A percentile compares a stretch with the other conserved stretches of the same genome.
Conservation (phyloP, 108 stramenopile genomes). For the Epithemia pelagica region DNA sequence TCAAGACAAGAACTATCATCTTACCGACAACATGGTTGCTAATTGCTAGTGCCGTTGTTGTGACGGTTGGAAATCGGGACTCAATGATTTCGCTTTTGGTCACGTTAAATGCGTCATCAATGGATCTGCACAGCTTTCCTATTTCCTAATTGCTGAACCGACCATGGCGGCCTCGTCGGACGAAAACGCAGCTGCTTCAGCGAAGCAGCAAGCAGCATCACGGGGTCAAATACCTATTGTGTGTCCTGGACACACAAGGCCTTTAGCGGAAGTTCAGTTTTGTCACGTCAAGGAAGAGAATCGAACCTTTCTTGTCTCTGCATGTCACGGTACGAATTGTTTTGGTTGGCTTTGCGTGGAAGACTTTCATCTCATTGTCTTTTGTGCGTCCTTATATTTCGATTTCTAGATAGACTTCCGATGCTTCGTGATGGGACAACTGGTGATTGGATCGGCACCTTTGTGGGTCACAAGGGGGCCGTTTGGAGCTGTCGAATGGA, state of each 20-base stretch:
- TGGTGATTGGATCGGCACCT: constrained; percentile 99
- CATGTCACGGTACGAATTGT: constrained; percentile 51
- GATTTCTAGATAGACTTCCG: constrained; percentile 60
- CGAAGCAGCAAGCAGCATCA: not conserved
- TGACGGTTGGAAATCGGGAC: no score
- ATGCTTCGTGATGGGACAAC: constrained; percentile 93
- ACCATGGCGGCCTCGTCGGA: not conserved
- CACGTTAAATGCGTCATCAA: no score
- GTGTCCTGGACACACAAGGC: constrained; percentile 91
- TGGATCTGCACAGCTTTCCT: no score
- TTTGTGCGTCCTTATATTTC: no score
- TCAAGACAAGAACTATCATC: no score
- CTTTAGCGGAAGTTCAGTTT: constrained; percentile 86
- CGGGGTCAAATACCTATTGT: constrained; percentile 78
- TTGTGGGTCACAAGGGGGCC: constrained; percentile 98
- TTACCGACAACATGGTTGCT: no score
- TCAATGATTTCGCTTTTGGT: no score
- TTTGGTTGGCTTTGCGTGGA: not conserved
- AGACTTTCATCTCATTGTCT: no score
- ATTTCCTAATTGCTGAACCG: no score
- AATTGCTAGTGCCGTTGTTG: no score
- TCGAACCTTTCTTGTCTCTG: constrained; percentile 66
- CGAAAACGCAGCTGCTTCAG: not conserved
- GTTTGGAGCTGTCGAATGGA: constrained; percentile 96
- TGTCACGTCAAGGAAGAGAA: constrained; percentile 37